Evolutionary conservation across 179 eudicot species (phyloP).

Genomic region (Beta macrorhiza): DNA sequence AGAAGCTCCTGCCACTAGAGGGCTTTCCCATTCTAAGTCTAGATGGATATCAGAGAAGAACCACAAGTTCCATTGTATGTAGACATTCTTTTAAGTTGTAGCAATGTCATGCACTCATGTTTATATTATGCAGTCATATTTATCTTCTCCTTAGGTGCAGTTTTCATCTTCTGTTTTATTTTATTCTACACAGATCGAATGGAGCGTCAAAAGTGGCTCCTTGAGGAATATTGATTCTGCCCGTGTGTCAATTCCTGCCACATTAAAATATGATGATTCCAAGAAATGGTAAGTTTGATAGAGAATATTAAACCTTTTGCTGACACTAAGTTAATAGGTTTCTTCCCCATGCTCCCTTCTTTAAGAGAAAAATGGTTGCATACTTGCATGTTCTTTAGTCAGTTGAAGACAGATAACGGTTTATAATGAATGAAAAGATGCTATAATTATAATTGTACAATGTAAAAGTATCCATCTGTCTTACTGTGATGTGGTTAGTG

Average conservation of each 20-base stretch:
- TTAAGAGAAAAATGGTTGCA: background rate
- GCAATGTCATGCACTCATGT: background rate
- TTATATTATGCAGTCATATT: conserved; percentile 7
- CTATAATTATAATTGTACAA: background rate
- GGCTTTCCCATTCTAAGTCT: conserved; percentile 2
- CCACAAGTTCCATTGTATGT: background rate
- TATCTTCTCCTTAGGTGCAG: conserved; percentile 10
- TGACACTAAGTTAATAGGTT: background rate
- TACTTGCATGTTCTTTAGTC: background rate
- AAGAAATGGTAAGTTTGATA: conserved; percentile 60
- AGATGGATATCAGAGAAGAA: background rate
- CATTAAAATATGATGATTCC: conserved; percentile 68
- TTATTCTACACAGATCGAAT: conserved; percentile 63
- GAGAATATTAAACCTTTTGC: background rate
- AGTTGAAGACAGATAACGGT: background rate
- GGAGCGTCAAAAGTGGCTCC: conserved; percentile 87
- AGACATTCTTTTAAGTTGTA: background rate
- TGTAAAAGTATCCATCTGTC: too few relatives aligned
- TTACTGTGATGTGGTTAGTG: conserved; percentile 5
- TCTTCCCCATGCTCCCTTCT: background rate
- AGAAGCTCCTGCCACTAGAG: background rate
- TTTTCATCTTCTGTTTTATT: conserved; percentile 20
- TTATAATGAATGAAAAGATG: background rate
- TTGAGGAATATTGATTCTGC: conserved; percentile 88
- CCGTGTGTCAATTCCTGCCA: conserved; percentile 81